Evolutionary conservation across 2,329 filamentous ascomycete species (phyloP), one percentile per base, ranked within the genome.

Genomic region (Penicillium sp.): DNA sequence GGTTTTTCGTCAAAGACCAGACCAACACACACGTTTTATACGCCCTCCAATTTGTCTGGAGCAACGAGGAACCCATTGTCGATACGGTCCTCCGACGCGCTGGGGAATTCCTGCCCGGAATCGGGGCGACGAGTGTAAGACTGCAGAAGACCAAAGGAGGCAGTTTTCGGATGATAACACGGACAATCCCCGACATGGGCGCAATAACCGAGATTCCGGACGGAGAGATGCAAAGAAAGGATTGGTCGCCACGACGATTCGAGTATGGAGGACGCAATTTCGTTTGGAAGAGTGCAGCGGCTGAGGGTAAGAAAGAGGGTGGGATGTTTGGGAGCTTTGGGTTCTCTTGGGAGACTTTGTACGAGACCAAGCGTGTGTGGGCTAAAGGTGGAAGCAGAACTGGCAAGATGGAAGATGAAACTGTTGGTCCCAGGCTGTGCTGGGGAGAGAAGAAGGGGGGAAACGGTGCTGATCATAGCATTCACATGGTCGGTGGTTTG

Each of bases 351-450:
- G 55, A 57, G 47, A 45, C 53, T n/a, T 37, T 57, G 3, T 51
- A 54, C 37, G 55, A 57, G 44, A 57, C 53, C 1, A 57, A 54
- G 29, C 48, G 55, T 13, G 55, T 54, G n/a, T 56, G 53, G 55
- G 21, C 51, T 10, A 56, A 57, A 33, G 24, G 28, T 6, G 55
- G 53, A 32, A 56, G 51, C 26, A 39, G 28, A 13, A 52, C 53
- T 1, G 53, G 51, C 2, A 57, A 57, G 51, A 54, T 49, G 39
- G 53, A 54, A 8, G 53, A 56, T 32, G 55, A 57, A 42, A 53
- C 40, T 38, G 51, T 56, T 41, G 53, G 53, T 9, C 31, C 45
- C 6, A 47, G 31, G 19, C 45, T 56, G 13, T 57, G 48, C 26
- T 57, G 55, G 55, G 55, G 51, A 12, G 53, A 57, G 37, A 56